These are phyloP conservation scores for Aspergillus pseudotamarii DNA, from an alignment of 2,329 filamentous ascomycete species.

Conservation along the genomic window DNA sequence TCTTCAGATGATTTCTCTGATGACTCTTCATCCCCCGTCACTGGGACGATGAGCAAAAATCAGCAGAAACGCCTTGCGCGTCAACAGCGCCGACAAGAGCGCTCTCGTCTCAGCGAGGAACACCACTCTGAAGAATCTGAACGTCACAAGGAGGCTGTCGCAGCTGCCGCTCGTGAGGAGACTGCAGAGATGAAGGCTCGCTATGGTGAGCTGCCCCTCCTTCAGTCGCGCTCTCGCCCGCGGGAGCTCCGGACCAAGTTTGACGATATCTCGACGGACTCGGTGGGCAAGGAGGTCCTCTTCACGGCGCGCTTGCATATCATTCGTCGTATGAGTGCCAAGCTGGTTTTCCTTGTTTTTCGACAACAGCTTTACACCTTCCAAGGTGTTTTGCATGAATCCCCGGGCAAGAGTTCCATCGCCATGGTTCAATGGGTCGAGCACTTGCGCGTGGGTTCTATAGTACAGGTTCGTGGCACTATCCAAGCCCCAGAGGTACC, in stretches of 20 bases:
- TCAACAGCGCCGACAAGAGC: conserved; percentile 43
- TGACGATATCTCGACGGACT: conserved; percentile 53
- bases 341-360: conserved; percentile 82
- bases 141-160: conserved; percentile 45
- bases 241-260: conserved; percentile 53
- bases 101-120: conserved; percentile 47
- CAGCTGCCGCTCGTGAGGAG: conserved; percentile 55
- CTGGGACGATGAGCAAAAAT: conserved; percentile 46
- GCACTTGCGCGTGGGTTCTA: conserved; percentile 74
- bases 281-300: conserved; percentile 61
- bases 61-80: conserved; percentile 47
- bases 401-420: conserved; percentile 64
- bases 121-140: conserved; percentile 43
- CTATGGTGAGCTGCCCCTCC: conserved; percentile 61
- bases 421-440: conserved; percentile 87
- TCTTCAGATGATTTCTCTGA: conserved; percentile 48
- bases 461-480: conserved; percentile 75
- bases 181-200: conserved; percentile 61
- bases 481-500: conserved; percentile 74
- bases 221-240: conserved; percentile 58
- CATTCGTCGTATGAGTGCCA: conserved; percentile 77
- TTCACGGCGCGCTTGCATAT: conserved; percentile 78
- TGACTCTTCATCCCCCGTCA: conserved; percentile 32
- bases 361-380: conserved; percentile 81
- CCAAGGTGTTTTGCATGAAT: conserved; percentile 74